Conservation (phyloP, 2,329 filamentous ascomycete genomes). For the Seiridium unicorne region DNA sequence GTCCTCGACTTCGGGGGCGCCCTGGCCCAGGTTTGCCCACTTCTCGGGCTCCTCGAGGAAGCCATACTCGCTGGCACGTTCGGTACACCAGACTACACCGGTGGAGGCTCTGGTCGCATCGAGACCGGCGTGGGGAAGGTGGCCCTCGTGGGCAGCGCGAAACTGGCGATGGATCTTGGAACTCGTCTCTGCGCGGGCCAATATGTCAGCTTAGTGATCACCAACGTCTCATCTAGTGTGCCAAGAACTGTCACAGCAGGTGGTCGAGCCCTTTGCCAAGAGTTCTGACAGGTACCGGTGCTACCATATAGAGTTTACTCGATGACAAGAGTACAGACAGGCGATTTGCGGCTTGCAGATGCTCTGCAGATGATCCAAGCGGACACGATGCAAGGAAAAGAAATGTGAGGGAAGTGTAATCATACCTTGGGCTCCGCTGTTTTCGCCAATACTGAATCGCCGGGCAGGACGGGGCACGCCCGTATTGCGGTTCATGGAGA, state of each 20-base stretch:
- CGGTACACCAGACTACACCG: constrained; percentile 90
- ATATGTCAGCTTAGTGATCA: constrained; percentile 8
- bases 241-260: constrained; percentile 1
- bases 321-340: neutral
- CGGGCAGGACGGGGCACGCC: constrained; percentile 56
- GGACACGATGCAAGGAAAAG: neutral
- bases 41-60: constrained; percentile 76
- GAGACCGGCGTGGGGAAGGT: constrained; percentile 86
- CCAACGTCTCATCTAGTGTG: constrained; percentile 8
- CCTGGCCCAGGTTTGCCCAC: constrained; percentile 95
- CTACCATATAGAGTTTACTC: neutral
- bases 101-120: constrained; percentile 86
- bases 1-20: constrained; percentile 90
- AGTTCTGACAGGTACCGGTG: neutral
- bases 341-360: neutral
- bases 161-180: constrained; percentile 89
- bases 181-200: constrained; percentile 59
- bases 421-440: constrained; percentile 49
- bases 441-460: constrained; percentile 59
- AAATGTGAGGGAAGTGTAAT: neutral
- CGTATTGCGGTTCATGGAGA: constrained; percentile 66
- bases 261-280: neutral
- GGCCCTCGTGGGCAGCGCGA: constrained; percentile 84
- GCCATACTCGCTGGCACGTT: constrained; percentile 85
- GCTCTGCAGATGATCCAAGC: neutral